A percentile compares a stretch with the other conserved stretches of the same genome.
phyloP scores from a whole-genome alignment of 306 rosid species.

The Acacia acuminata region DNA sequence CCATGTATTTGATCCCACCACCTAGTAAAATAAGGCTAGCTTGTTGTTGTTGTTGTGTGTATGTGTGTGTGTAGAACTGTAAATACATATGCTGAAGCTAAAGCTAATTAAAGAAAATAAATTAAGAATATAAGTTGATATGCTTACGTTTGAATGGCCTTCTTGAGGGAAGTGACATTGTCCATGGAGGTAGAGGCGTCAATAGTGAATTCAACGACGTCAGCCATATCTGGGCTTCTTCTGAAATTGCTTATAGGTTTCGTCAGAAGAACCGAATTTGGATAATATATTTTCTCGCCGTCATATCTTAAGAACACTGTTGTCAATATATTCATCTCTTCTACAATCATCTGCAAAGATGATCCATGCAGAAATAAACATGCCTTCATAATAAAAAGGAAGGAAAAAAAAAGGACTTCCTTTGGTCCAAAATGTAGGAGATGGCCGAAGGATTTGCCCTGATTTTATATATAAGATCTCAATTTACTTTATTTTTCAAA shows the following conservation, averaged over 20 bases:
- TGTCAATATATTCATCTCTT: slow-evolving; percentile 30
- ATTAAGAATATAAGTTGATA: not conserved
- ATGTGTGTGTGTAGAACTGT: too few relatives aligned
- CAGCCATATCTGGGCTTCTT: slow-evolving; percentile 30
- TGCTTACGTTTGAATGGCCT: slow-evolving; percentile 25
- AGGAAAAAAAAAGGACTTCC: too few relatives aligned
- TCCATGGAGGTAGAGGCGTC: slow-evolving; percentile 18
- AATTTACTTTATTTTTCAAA: too few relatives aligned
- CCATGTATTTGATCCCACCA: too few relatives aligned
- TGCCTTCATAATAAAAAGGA: not conserved
- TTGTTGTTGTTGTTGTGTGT: not conserved
- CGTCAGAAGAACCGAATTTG: slow-evolving; percentile 21
- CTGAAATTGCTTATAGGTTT: slow-evolving; percentile 30
- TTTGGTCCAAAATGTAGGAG: not conserved
- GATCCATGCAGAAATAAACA: not conserved
- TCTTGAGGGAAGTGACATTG: slow-evolving; percentile 9
- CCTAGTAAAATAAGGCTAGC: too few relatives aligned
- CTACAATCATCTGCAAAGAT: slow-evolving; percentile 17
- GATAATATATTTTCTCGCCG: slow-evolving; percentile 31
- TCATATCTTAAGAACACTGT: slow-evolving; percentile 30
- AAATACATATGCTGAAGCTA: not conserved
- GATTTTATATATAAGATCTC: not conserved
- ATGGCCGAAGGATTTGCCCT: too few relatives aligned
- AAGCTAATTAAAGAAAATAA: not conserved
- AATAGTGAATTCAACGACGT: slow-evolving; percentile 9